Conservation (phyloP, 371 early-diverging fungal genomes). For the Mortierella sp. region DNA sequence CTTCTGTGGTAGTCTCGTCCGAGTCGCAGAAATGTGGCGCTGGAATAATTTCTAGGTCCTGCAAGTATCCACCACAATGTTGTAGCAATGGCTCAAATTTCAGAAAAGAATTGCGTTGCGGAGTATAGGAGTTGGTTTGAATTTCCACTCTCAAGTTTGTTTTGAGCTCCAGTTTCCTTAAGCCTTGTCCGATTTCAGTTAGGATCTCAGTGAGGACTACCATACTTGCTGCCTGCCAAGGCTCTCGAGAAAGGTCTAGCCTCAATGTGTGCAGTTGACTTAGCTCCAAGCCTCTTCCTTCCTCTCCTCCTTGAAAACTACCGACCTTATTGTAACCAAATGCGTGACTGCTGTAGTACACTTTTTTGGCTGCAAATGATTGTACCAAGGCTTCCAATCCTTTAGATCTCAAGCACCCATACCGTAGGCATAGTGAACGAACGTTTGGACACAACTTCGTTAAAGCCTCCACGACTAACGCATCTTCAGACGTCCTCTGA, state of each 20-base stretch:
- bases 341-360: too few species aligned
- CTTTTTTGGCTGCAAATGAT: slow-evolving; percentile 5
- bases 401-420: slow-evolving; percentile 15
- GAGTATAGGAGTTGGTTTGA: not conserved
- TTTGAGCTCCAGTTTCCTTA: slow-evolving; percentile 18
- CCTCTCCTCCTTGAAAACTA: not conserved
- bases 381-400: slow-evolving; percentile 17
- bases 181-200: slow-evolving; percentile 2
- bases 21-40: slow-evolving; percentile 12
- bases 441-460: slow-evolving; percentile 19
- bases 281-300: too few species aligned
- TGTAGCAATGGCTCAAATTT: slow-evolving; percentile 12
- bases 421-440: slow-evolving; percentile 12
- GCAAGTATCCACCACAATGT: slow-evolving; percentile 10
- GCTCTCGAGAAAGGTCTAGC: slow-evolving; percentile 14
- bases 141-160: slow-evolving; percentile 4
- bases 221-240: slow-evolving; percentile 8
- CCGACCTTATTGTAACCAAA: not conserved
- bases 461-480: not conserved
- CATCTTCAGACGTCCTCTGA: not conserved
- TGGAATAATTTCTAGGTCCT: slow-evolving; percentile 20
- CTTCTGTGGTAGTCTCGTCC: not conserved
- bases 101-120: slow-evolving; percentile 1
- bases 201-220: slow-evolving; percentile 2
- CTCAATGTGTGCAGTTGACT: slow-evolving; percentile 17